These are phyloP conservation scores for Microthlaspi erraticum DNA, from an alignment of 345 rosid species.

Conservation along the genomic window DNA sequence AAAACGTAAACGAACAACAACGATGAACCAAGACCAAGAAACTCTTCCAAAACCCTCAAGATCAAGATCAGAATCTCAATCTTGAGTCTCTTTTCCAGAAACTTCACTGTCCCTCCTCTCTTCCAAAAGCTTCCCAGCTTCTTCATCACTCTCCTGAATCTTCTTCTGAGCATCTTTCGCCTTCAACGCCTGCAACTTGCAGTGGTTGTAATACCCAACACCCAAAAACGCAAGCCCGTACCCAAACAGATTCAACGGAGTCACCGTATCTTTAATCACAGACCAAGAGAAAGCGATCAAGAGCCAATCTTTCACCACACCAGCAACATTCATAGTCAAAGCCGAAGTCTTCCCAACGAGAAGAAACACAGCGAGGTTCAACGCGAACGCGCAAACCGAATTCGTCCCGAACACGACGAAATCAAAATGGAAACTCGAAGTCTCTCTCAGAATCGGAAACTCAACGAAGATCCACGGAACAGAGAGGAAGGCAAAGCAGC, in stretches of 20 bases:
- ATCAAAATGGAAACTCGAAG: slow-evolving; percentile 87
- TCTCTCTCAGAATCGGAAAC: slow-evolving; percentile 67
- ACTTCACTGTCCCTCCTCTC: slow-evolving; percentile 77
- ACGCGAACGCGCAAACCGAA: slow-evolving; percentile 84
- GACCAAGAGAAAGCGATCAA: slow-evolving; percentile 98
- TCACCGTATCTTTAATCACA: slow-evolving; percentile 91
- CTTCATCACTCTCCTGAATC: slow-evolving; percentile 69
- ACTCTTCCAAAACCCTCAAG: slow-evolving; percentile 3
- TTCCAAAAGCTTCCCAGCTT: slow-evolving; percentile 79
- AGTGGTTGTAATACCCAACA: slow-evolving; percentile 87
- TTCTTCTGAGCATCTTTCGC: slow-evolving; percentile 91
- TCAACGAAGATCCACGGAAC: slow-evolving; percentile 96
- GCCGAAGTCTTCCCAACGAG: slow-evolving; percentile 98
- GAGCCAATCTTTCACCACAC: slow-evolving; percentile 96
- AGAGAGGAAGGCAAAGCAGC: slow-evolving; percentile 73
- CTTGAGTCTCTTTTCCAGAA: slow-evolving; percentile 61
- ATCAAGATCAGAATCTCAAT: slow-evolving; percentile 43
- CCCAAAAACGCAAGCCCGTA: slow-evolving; percentile 90
- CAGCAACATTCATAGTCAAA: slow-evolving; percentile 97
- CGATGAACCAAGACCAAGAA: not conserved
- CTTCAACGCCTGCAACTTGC: slow-evolving; percentile 88
- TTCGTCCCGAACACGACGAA: slow-evolving; percentile 87
- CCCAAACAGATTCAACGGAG: slow-evolving; percentile 79
- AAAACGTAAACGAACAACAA: slow-evolving; percentile 10
- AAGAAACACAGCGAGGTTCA: slow-evolving; percentile 92